Evolutionary conservation across 805 yeast species (phyloP).

Genomic region (Kodamaea kakaduensis): DNA sequence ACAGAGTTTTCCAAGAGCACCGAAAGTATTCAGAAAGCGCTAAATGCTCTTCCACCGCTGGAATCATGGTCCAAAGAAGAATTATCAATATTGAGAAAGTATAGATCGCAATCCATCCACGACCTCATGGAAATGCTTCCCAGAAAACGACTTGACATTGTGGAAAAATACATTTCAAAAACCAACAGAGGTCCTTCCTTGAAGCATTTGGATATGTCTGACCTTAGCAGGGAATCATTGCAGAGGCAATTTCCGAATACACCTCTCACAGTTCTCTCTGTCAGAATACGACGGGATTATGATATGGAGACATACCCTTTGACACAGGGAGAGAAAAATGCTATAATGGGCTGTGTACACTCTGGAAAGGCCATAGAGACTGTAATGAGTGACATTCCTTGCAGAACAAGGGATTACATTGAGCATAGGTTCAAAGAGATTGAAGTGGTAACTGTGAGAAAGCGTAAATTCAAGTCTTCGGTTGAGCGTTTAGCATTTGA

Average conservation of each 20-base stretch:
- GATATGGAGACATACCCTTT: conserved; percentile 12
- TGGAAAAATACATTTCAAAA: conserved; percentile 2
- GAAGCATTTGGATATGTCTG: conserved; percentile 6
- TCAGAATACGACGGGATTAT: conserved; percentile 1
- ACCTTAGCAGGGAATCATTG: conserved; percentile 17
- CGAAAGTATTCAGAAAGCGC: neutral
- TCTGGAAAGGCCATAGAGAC: conserved; percentile 1
- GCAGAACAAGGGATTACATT: conserved; percentile 21
- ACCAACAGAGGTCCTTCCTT: conserved; percentile 1
- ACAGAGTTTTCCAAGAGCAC: neutral
- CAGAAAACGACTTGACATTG: neutral
- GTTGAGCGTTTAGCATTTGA: conserved; percentile 28
- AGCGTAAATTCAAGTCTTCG: conserved; percentile 15
- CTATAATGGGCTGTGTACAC: neutral
- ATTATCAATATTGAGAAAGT: neutral
- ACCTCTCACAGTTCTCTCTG: conserved; percentile 3
- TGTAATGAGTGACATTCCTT: conserved; percentile 15
- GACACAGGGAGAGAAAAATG: conserved; percentile 24
- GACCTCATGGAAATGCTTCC: conserved; percentile 1
- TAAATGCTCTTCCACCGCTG: neutral
- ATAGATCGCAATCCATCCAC: conserved; percentile 4
- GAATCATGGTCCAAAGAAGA: neutral
- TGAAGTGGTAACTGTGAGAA: conserved; percentile 24
- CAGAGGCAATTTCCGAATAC: conserved; percentile 13
- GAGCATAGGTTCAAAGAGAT: conserved; percentile 20